phyloP scores from a whole-genome alignment of 805 yeast genomes.

The Teunomyces stri region DNA sequence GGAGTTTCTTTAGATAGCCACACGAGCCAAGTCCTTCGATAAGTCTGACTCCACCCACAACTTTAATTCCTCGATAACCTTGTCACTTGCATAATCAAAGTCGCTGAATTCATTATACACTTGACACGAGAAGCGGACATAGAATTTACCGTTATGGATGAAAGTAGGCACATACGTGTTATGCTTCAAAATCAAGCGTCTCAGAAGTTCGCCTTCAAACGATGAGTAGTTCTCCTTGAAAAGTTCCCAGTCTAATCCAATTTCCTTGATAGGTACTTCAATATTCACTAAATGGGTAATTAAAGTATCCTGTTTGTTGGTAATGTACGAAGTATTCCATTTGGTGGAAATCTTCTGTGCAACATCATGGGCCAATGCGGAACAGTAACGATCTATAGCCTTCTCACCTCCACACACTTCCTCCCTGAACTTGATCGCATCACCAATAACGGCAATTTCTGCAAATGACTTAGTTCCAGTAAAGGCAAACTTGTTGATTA shows the following conservation, averaged over 20 bases:
- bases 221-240: background rate
- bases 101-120: slow-evolving; percentile 58
- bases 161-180: slow-evolving; percentile 50
- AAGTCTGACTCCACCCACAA: slow-evolving; percentile 1
- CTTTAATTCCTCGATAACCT: slow-evolving; percentile 25
- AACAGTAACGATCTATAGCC: slow-evolving; percentile 47
- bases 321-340: slow-evolving; percentile 40
- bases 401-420: slow-evolving; percentile 62
- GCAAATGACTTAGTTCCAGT: slow-evolving; percentile 52
- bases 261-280: slow-evolving; percentile 31
- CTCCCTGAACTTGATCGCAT: slow-evolving; percentile 53
- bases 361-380: slow-evolving; percentile 43
- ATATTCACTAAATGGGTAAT: slow-evolving; percentile 46
- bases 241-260: slow-evolving; percentile 10
- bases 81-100: slow-evolving; percentile 45
- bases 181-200: slow-evolving; percentile 8
- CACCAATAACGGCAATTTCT: slow-evolving; percentile 37
- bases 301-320: slow-evolving; percentile 31
- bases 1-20: background rate
- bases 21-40: background rate
- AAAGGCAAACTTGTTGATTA: slow-evolving; percentile 48
- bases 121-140: slow-evolving; percentile 55
- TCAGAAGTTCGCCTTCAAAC: background rate
- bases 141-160: slow-evolving; percentile 33
- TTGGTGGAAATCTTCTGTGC: slow-evolving; percentile 35